These are phyloP conservation scores for Hanseniaspora osmophila DNA, from an alignment of 805 yeast genomes.

Conservation along the genomic window DNA sequence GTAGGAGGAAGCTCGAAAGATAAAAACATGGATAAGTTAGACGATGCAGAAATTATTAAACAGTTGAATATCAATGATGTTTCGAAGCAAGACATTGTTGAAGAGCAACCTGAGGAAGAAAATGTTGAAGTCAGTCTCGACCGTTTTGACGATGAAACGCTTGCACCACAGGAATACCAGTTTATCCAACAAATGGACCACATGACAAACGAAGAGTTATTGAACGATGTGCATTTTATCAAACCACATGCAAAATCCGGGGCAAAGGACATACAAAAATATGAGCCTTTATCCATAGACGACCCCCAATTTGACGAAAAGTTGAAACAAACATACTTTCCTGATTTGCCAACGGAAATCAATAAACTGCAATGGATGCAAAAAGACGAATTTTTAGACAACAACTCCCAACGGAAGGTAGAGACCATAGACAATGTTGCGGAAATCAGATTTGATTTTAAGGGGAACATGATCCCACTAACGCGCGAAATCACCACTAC, in stretches of 20 bases:
- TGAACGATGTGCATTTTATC: slow-evolving; percentile 49
- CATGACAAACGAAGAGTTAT: slow-evolving; percentile 28
- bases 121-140: slow-evolving; percentile 7
- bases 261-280: slow-evolving; percentile 14
- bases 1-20: slow-evolving; percentile 18
- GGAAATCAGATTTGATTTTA: slow-evolving; percentile 77
- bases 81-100: slow-evolving; percentile 9
- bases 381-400: slow-evolving; percentile 28
- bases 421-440: slow-evolving; percentile 33
- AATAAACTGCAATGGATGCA: slow-evolving; percentile 87
- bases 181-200: slow-evolving; percentile 32
- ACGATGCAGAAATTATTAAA: slow-evolving; percentile 17
- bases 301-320: slow-evolving; percentile 71
- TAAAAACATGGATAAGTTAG: slow-evolving; percentile 13
- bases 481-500: slow-evolving; percentile 33
- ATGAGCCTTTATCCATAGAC: slow-evolving; percentile 36
- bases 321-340: slow-evolving; percentile 73
- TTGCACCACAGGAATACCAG: slow-evolving; percentile 35
- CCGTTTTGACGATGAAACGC: slow-evolving; percentile 40
- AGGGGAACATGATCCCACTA: slow-evolving; percentile 61
- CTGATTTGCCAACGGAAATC: slow-evolving; percentile 75
- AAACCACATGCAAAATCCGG: slow-evolving; percentile 28
- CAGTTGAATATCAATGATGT: slow-evolving; percentile 14
- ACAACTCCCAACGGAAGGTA: slow-evolving; percentile 24
- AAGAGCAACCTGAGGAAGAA: slow-evolving; percentile 17